These are phyloP conservation scores for Rostrohypoxylon terebratum DNA, from an alignment of 495 filamentous ascomycete genomes.

Conservation along the genomic window DNA sequence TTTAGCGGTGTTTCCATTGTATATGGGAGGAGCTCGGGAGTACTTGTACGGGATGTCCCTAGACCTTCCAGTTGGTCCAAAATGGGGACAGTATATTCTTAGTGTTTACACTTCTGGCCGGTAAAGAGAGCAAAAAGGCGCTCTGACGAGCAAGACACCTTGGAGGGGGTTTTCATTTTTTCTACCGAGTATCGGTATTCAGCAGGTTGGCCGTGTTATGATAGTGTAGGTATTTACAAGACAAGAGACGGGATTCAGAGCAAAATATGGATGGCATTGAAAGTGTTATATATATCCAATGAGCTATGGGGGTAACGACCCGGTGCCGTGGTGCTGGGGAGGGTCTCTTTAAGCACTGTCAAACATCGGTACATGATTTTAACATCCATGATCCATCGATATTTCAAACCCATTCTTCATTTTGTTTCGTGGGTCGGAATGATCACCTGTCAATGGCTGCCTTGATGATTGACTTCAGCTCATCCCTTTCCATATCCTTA, in stretches of 20 bases:
- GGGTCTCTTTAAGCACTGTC: constrained; percentile 8
- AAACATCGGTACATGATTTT: constrained; percentile 16
- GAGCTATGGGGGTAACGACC: constrained; percentile 15
- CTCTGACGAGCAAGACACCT: constrained; percentile 37
- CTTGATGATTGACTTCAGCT: constrained; percentile 42
- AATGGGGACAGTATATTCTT: constrained; percentile 25
- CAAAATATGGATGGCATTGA: neutral
- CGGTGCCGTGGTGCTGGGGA: constrained; percentile 32
- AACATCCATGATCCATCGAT: constrained; percentile 13
- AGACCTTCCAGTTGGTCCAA: constrained; percentile 12
- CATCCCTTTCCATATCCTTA: constrained; percentile 36
- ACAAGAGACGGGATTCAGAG: constrained; percentile 1
- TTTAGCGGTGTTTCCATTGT: constrained; percentile 16
- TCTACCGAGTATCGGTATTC: neutral
- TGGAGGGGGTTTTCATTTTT: constrained; percentile 29
- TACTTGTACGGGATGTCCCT: constrained; percentile 26
- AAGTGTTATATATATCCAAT: constrained; percentile 19
- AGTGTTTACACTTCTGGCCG: constrained; percentile 28
- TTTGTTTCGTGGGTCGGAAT: constrained; percentile 10
- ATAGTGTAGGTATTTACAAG: constrained; percentile 23
- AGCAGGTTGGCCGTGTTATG: constrained; percentile 8
- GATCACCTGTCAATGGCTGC: constrained; percentile 37
- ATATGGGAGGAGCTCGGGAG: constrained; percentile 17
- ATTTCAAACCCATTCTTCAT: constrained; percentile 25
- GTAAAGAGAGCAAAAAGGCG: constrained; percentile 25